Evolutionary conservation across 805 yeast species (phyloP), one percentile per base, ranked within the genome.

Genomic region (Sugiyamaella floridensis): DNA sequence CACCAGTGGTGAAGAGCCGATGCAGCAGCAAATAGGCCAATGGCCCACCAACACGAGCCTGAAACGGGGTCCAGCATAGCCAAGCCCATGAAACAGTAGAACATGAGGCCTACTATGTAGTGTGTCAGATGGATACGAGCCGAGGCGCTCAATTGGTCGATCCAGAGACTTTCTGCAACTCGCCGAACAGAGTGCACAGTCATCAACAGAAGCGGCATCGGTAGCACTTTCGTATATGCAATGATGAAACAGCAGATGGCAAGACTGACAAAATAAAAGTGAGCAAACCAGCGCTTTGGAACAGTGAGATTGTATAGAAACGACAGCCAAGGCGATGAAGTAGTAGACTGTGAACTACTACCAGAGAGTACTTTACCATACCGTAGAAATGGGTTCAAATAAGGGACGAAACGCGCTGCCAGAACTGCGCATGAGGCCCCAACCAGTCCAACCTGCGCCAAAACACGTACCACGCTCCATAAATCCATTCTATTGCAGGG

Each of bases 121-220:
- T 84, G 89, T 12, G 76, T 65, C 11, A 81, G 40, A 57, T 83
- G 83, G 63, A 84, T 83, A 16, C 69, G 68, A 1, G 85, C 70
- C 1, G 55, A 59, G n/a, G 50, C 40, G 5, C 67, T 45, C 28
- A 76, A 67, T 55, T 71, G 72, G 43, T 73, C 71, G 15, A 82
- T 67, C 48, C 50, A 65, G 1, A 65, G 46, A 58, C 82, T 76
- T 60, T 84, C 90, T 44, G 61, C 64, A 2, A 70, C 52, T 43
- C 90, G 65, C 50, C 87, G 65, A 1, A 61, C 9, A 1, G 79
- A 75, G 58, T 84, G 90, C 3, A 74, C 15, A 1, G 53, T 48
- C 4, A 66, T 19, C 26, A 67, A 43, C 8, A 60, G 43, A 1
- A 55, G 53, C 22, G 26, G 28, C 37, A n/a, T 57, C 6, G 15